phyloP scores from a whole-genome alignment of 2,329 filamentous ascomycete genomes.

The Penicillium sp. region DNA sequence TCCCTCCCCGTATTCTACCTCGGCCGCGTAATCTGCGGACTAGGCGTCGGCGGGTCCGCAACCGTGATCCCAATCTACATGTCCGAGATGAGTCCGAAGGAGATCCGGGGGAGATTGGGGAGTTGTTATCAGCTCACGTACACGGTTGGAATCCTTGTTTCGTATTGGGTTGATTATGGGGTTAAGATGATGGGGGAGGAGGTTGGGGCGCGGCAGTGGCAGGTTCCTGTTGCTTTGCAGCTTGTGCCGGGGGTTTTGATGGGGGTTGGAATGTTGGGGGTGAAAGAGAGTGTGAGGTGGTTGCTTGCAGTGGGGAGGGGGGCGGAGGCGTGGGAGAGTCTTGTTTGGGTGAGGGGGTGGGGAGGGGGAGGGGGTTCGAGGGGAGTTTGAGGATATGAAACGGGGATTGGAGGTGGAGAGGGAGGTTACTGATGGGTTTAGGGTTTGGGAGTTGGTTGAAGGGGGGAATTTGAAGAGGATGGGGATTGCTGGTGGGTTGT shows the following conservation, averaged over 20 bases:
- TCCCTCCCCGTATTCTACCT: no score
- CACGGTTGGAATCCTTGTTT: no score
- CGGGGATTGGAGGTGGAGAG: constrained; percentile 25
- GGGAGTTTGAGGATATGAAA: constrained; percentile 55
- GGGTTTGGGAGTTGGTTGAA: no score
- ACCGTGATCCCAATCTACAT: no score
- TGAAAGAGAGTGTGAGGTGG: constrained; percentile 51
- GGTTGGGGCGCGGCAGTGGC: constrained; percentile 49
- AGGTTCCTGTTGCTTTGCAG: constrained; percentile 56
- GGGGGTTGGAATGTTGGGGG: constrained; percentile 48
- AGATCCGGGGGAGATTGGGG: no score
- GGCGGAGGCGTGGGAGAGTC: constrained; percentile 47
- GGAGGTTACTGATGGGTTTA: no score
- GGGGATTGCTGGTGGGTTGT: constrained; percentile 48
- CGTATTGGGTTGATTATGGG: constrained; percentile 43
- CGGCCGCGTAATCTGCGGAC: no score
- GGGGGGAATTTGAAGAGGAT: constrained; percentile 19
- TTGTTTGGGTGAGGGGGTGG: constrained; percentile 53
- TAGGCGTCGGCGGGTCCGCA: no score
- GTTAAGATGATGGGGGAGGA: constrained; percentile 28
- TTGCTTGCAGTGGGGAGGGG: constrained; percentile 47
- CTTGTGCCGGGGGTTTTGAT: constrained; percentile 50
- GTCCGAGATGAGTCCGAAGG: no score
- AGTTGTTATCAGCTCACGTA: no score
- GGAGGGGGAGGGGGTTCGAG: constrained; percentile 34